A percentile compares a stretch with the other conserved stretches of the same genome.
phyloP scores from a whole-genome alignment of 2,329 filamentous ascomycete genomes.

The Hirsutella rhossiliensis region DNA sequence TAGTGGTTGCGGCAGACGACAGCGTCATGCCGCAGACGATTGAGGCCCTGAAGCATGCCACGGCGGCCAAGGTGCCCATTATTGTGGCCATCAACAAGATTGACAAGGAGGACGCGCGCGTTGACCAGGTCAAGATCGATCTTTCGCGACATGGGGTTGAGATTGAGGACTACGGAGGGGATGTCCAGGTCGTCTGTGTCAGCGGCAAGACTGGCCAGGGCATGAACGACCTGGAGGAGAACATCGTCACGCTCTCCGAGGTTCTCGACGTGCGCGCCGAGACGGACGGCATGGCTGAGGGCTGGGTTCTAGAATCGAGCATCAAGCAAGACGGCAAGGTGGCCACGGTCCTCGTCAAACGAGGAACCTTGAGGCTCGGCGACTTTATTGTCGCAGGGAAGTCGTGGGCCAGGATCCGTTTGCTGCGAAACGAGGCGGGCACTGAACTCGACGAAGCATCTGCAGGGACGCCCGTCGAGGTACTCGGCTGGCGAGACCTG shows the following conservation, averaged over 20 bases:
- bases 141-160: constrained; percentile 74
- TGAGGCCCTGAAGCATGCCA: constrained; percentile 91
- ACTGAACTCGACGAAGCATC: constrained; percentile 57
- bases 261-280: constrained; percentile 85
- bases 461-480: constrained; percentile 81
- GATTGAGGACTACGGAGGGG: constrained; percentile 89
- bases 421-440: constrained; percentile 76
- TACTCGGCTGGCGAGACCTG: constrained; percentile 82
- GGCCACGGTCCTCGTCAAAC: constrained; percentile 79
- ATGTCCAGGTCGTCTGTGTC: constrained; percentile 82
- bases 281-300: constrained; percentile 64
- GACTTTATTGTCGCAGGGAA: constrained; percentile 79
- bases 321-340: constrained; percentile 76
- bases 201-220: constrained; percentile 90
- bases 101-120: constrained; percentile 72
- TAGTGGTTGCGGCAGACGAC: constrained; percentile 94
- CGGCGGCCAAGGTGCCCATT: constrained; percentile 76
- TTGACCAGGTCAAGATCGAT: constrained; percentile 80
- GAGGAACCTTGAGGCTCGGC: constrained; percentile 71
- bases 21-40: constrained; percentile 95
- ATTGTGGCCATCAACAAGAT: constrained; percentile 98
- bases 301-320: constrained; percentile 86
- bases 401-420: constrained; percentile 78
- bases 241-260: constrained; percentile 73
- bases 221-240: constrained; percentile 87